Evolutionary conservation across 768 basidiomycete genomes (phyloP), one percentile per base, ranked within the genome.

Genomic region (Boletus rufocinnamomeus): DNA sequence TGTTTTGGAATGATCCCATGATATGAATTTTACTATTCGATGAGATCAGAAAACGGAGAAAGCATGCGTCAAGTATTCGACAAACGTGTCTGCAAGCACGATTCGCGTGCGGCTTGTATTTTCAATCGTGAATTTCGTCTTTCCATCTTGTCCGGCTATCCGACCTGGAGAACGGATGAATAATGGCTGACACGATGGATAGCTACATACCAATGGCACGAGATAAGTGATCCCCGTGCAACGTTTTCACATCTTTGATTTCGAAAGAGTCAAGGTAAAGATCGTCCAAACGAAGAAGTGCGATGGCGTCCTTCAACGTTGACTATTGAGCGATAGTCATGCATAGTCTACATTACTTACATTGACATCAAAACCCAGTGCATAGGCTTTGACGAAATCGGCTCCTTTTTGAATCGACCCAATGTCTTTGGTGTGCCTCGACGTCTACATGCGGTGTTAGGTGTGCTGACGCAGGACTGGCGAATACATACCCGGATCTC

Each of bases 101-200:
- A 99, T 98, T n/a, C 97, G 89, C 28, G 97, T 99, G 57, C 96
- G 84, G 64, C 89, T 95, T 3, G 95, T 84, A 67, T 98, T 99
- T 78, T 99, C 97, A 55, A 99, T 98, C 2, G 95, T 95, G 73
- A 98, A 98, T 72, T 97, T 95, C 13, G 95, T 98, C 78, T 98
- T 98, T 45, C 97, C 97, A 62, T 97, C 95, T 71, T 99, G 95
- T 6, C 97, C 97, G 13, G 97, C 97, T 71, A 99, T 98, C 65
- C 97, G 95, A 64, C 94, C 91, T 93, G 65, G 11, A 52, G 53
- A 28, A 51, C 19, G 21, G 38, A 57, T 63, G 21, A 69, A 50
- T 25, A 17, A 47, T 19, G n/a, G 57, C 28, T 49, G 25, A 37
- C 6, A 46, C 3, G 34, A 30, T 34, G 23, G 10, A 52, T n/a